Evolutionary conservation across 2,329 filamentous ascomycete genomes (phyloP).

Genomic region (Diaporthe ampelina): DNA sequence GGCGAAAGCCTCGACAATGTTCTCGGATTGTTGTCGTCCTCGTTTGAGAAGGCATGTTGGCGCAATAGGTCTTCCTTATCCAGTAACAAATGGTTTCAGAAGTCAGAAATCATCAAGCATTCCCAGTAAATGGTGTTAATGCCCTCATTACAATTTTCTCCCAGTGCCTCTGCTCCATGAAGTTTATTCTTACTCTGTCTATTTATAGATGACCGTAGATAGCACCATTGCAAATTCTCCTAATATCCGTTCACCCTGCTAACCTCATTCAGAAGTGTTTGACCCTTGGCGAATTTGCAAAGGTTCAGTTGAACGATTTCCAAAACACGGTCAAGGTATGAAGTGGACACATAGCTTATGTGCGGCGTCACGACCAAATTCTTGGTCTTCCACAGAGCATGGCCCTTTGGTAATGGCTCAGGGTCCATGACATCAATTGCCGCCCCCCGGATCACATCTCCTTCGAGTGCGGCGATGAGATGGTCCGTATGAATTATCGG

Average conservation of each 20-base stretch:
- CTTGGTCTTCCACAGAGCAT: conserved; percentile 71
- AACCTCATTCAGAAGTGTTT: background rate
- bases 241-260: background rate
- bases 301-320: background rate
- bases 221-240: background rate
- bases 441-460: conserved; percentile 61
- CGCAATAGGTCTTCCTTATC: background rate
- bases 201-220: background rate
- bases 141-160: background rate
- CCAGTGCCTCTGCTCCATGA: background rate
- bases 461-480: conserved; percentile 64
- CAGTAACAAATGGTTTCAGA: background rate
- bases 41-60: background rate
- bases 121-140: background rate
- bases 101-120: background rate
- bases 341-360: conserved; percentile 41
- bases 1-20: background rate
- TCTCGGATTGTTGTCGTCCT: background rate
- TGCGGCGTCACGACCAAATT: conserved; percentile 67
- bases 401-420: conserved; percentile 72
- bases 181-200: background rate
- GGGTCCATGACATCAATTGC: conserved; percentile 78
- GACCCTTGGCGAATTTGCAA: background rate
- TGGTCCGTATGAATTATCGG: conserved; percentile 52
- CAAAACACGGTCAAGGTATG: background rate